Evolutionary conservation across 495 filamentous ascomycete species (phyloP).

Genomic region (Talaromyces trachyspermus): DNA sequence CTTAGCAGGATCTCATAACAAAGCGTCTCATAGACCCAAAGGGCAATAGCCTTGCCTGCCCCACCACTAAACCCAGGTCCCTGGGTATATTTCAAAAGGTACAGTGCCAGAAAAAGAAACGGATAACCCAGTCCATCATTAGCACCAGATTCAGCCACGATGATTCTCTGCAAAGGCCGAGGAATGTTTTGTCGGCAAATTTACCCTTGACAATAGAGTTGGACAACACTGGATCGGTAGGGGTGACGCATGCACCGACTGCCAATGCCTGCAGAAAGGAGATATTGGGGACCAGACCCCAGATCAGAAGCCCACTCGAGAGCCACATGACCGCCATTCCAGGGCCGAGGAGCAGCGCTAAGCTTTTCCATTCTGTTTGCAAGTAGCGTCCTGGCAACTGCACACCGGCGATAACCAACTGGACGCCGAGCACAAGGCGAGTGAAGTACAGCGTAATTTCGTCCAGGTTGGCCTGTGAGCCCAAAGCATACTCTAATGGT

Average conservation of each 20-base stretch:
- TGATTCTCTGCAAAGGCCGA: conserved; percentile 72
- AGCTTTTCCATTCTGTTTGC: conserved; percentile 68
- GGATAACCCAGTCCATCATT: conserved; percentile 95
- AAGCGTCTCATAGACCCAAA: conserved; percentile 89
- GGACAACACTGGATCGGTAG: conserved; percentile 84
- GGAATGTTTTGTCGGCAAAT: conserved; percentile 89
- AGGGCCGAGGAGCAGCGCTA: conserved; percentile 72
- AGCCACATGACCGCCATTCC: conserved; percentile 89
- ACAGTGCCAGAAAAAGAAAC: conserved; percentile 79
- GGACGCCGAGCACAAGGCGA: conserved; percentile 82
- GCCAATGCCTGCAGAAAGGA: conserved; percentile 70
- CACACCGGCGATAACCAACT: conserved; percentile 81
- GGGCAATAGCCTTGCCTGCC: conserved; percentile 56
- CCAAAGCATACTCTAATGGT: conserved; percentile 69
- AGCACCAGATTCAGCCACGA: conserved; percentile 83
- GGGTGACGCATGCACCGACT: conserved; percentile 78
- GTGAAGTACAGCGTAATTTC: conserved; percentile 74
- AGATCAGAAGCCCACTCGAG: conserved; percentile 68
- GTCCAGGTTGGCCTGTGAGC: conserved; percentile 49
- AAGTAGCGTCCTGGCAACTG: conserved; percentile 88
- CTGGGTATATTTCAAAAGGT: conserved; percentile 68
- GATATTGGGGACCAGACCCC: conserved; percentile 67
- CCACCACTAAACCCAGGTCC: conserved; percentile 52
- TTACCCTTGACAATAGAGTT: conserved; percentile 91
- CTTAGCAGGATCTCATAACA: conserved; percentile 76